phyloP scores from a whole-genome alignment of 1,284 basidiomycete species.

The Marasmius sp. region DNA sequence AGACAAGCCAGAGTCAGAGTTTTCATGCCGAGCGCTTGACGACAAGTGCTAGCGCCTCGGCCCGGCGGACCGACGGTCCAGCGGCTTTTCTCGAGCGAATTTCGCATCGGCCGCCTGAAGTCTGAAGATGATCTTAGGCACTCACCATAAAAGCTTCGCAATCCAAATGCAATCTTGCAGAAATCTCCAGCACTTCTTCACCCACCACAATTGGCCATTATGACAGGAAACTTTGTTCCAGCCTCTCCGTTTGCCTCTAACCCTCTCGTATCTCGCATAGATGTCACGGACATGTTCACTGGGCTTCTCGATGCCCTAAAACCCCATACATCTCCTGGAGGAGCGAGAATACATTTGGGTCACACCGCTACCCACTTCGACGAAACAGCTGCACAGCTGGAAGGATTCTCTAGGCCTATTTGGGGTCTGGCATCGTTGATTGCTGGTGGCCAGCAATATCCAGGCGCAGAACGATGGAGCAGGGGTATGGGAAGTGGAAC shows the following conservation, averaged over 20 bases:
- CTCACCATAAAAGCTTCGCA: not conserved
- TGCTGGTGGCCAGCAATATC: slow-evolving; percentile 60
- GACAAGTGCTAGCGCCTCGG: no score
- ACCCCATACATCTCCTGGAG: slow-evolving; percentile 69
- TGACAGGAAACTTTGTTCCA: slow-evolving; percentile 22
- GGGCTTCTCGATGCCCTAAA: slow-evolving; percentile 67
- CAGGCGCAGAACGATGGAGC: slow-evolving; percentile 59
- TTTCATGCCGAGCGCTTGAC: no score
- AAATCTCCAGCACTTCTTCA: not conserved
- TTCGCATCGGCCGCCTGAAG: not conserved
- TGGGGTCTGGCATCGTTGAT: slow-evolving; percentile 74
- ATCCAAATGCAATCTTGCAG: no score
- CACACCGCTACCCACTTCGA: slow-evolving; percentile 78
- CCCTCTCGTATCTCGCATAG: slow-evolving; percentile 56
- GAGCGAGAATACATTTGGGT: slow-evolving; percentile 69
- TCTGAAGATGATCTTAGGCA: not conserved
- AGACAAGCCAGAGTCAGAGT: no score
- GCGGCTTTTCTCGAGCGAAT: not conserved
- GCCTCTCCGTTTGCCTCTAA: slow-evolving; percentile 53
- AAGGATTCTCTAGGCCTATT: slow-evolving; percentile 75
- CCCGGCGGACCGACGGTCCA: no score
- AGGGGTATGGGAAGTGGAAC: slow-evolving; percentile 67
- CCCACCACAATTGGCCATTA: not conserved
- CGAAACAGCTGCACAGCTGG: slow-evolving; percentile 69
- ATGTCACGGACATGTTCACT: slow-evolving; percentile 55